A percentile compares a stretch with the other conserved stretches of the same genome.
phyloP scores from a whole-genome alignment of 2,329 filamentous ascomycete species.

The Aspergillus thermomutatus region DNA sequence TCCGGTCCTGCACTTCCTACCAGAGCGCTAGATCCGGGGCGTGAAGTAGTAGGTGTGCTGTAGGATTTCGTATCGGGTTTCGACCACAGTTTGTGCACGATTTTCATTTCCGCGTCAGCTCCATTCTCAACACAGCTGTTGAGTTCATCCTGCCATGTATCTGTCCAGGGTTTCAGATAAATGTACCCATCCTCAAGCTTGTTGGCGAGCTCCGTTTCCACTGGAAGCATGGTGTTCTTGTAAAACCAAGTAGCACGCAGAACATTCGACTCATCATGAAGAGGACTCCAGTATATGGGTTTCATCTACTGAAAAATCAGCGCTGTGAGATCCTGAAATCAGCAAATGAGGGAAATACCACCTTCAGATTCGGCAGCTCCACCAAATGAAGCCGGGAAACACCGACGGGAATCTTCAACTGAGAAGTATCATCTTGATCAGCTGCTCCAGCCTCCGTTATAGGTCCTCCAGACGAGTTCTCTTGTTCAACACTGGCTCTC shows the following conservation, averaged over 20 bases:
- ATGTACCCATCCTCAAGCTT: constrained; percentile 88
- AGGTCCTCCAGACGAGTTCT: constrained; percentile 11
- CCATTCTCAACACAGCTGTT: constrained; percentile 88
- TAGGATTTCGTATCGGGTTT: constrained; percentile 44
- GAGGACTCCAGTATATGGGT: constrained; percentile 95
- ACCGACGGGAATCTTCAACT: constrained; percentile 73
- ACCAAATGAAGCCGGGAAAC: constrained; percentile 88
- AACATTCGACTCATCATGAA: constrained; percentile 82
- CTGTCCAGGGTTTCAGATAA: constrained; percentile 81
- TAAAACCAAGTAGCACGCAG: constrained; percentile 95
- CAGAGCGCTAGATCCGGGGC: constrained; percentile 19
- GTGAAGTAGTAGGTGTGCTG: constrained; percentile 29
- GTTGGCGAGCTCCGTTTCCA: constrained; percentile 82
- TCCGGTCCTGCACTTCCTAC: constrained; percentile 5
- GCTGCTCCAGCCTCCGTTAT: constrained; percentile 11
- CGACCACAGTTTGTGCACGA: constrained; percentile 79
- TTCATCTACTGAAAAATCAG: constrained; percentile 63
- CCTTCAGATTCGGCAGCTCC: constrained; percentile 67
- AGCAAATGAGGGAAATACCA: constrained; percentile 5
- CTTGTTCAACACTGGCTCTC: constrained; percentile 22
- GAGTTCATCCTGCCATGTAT: constrained; percentile 90
- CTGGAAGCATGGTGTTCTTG: constrained; percentile 86
- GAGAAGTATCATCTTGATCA: constrained; percentile 27
- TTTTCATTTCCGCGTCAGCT: constrained; percentile 84
- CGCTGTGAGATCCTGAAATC: neutral